These are phyloP conservation scores for Eucalyptus cloeziana DNA, from an alignment of 345 rosid species.

Conservation along the genomic window DNA sequence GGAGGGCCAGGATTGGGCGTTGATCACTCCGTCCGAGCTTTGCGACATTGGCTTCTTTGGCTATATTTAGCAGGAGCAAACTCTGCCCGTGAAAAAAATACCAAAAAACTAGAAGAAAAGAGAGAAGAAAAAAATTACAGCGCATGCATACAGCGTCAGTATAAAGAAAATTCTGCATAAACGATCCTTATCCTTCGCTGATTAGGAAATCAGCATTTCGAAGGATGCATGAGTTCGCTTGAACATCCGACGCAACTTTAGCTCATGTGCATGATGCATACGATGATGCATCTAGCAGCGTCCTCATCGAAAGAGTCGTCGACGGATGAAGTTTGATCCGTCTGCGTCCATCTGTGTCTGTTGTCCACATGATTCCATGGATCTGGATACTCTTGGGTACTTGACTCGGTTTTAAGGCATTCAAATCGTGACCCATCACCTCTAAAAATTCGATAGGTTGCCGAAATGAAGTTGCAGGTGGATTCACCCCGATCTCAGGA, in stretches of 20 bases:
- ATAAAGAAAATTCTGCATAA: not conserved
- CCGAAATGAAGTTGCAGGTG: not conserved
- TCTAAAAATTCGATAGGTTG: not conserved
- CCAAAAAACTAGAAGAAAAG: not conserved
- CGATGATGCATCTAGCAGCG: not conserved
- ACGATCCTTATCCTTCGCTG: not conserved
- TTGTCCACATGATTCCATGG: not conserved
- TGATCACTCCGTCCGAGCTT: not conserved
- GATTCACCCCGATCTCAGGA: not conserved
- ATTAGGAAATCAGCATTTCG: not conserved
- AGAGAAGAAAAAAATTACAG: not conserved
- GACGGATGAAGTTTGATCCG: not conserved
- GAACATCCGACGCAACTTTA: not conserved
- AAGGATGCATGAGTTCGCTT: not conserved
- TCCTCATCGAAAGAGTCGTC: not conserved
- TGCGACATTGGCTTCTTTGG: not conserved
- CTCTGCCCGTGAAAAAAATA: not conserved
- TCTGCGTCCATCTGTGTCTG: not conserved
- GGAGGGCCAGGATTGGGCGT: not conserved
- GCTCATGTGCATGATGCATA: not conserved
- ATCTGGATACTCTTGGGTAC: not conserved
- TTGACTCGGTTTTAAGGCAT: not conserved
- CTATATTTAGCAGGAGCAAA: not conserved
- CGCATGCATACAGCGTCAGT: not conserved
- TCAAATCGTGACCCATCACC: not conserved